These are phyloP conservation scores for Casuarina glauca DNA, from an alignment of 306 rosid species.

Conservation along the genomic window DNA sequence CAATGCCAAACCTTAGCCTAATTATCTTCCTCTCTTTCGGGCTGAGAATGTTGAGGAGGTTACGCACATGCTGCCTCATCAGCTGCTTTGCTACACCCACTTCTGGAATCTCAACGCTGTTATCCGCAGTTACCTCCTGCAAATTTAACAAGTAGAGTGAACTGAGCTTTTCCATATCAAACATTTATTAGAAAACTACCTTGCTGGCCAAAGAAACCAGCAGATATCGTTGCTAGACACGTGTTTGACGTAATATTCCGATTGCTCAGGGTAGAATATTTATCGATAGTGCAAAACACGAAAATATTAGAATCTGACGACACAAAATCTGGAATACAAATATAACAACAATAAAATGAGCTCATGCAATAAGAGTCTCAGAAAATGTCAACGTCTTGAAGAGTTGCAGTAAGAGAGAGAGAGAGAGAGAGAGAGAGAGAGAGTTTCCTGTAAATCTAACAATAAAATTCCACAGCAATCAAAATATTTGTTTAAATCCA, in stretches of 20 bases:
- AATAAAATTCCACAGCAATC: not conserved
- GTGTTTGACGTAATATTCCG: not conserved
- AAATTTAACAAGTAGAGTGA: conserved; percentile 19
- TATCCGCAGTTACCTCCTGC: conserved; percentile 90
- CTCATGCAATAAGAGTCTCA: not conserved
- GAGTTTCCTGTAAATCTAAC: not conserved
- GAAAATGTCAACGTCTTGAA: not conserved
- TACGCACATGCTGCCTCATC: conserved; percentile 75
- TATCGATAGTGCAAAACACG: not conserved
- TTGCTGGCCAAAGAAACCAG: not conserved
- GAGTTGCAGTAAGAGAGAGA: not conserved
- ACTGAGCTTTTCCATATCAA: not conserved
- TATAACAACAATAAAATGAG: not conserved
- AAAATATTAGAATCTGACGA: not conserved
- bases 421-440: not conserved
- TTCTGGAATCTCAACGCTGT: conserved; percentile 61
- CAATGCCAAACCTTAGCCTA: conserved; percentile 80
- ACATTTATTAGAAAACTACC: not conserved
- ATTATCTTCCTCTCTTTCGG: conserved; percentile 69
- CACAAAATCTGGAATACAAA: not conserved
- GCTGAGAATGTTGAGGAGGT: conserved; percentile 55
- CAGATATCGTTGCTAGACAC: not conserved
- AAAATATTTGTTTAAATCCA: not conserved
- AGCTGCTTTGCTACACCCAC: conserved; percentile 60
- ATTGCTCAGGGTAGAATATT: not conserved